Conservation (phyloP, 2,329 filamentous ascomycete species). For the Colletotrichum sp. region DNA sequence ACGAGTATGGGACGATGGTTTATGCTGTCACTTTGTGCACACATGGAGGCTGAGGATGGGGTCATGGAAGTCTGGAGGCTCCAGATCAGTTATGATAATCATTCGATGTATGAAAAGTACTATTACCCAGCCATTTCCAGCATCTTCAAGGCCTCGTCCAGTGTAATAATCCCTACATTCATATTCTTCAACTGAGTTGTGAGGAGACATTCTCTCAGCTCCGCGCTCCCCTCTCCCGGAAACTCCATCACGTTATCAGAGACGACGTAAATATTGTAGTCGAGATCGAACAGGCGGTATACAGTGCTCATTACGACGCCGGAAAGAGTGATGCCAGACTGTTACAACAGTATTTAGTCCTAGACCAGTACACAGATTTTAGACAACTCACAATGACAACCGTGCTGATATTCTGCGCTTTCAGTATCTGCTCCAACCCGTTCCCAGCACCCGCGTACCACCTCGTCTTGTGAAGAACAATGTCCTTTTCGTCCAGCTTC, state of each 20-base stretch:
- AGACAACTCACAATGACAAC: background rate
- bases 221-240: background rate
- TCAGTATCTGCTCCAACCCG: background rate
- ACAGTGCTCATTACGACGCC: background rate
- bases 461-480: background rate
- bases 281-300: background rate
- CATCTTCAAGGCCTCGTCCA: background rate
- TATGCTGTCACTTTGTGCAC: constrained; percentile 53
- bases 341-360: fast-evolving
- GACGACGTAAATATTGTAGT: background rate
- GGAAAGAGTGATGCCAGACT: background rate
- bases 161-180: fast-evolving
- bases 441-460: background rate
- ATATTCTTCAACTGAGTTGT: background rate
- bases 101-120: background rate
- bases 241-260: background rate
- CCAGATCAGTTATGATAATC: background rate
- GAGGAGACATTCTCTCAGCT: background rate
- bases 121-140: background rate
- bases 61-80: background rate
- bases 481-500: background rate
- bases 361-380: too few species aligned
- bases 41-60: constrained; percentile 35
- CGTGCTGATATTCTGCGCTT: background rate
- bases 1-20: constrained; percentile 60